Percentiles rank a stretch among this genome's conserved stretches.
Evolutionary conservation across 768 basidiomycete species (phyloP).

Genomic region (Leccinum uliginosum): DNA sequence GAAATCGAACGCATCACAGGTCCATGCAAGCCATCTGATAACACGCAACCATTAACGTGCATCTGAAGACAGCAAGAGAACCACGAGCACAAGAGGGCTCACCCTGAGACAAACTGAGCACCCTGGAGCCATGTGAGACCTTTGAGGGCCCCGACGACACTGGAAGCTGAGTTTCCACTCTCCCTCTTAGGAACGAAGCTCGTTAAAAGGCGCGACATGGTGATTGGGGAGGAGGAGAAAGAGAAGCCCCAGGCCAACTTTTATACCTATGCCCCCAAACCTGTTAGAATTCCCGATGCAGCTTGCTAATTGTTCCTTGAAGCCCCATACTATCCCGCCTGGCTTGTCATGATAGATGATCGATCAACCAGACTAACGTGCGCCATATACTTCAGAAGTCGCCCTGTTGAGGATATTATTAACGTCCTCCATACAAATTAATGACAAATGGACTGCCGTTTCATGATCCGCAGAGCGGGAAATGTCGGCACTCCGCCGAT

Average conservation of each 20-base stretch:
- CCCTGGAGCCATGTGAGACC: conserved; percentile 51
- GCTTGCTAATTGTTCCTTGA: neutral
- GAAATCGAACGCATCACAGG: conserved; percentile 83
- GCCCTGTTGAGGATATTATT: neutral
- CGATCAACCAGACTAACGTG: neutral
- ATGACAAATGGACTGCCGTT: neutral
- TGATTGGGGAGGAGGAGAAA: neutral
- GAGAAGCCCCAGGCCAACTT: neutral
- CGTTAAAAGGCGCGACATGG: conserved; percentile 35
- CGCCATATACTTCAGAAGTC: neutral
- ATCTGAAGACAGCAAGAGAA: neutral
- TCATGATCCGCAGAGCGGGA: neutral
- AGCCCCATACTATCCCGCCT: neutral
- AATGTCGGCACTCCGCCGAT: neutral
- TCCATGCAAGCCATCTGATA: conserved; percentile 80
- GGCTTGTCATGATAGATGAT: neutral
- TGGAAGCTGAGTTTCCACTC: conserved; percentile 29
- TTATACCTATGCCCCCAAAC: conserved; percentile 13
- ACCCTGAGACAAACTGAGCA: conserved; percentile 59
- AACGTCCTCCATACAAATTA: neutral
- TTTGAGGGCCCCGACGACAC: conserved; percentile 41
- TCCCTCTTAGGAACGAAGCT: conserved; percentile 51
- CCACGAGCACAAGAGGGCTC: neutral
- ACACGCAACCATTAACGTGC: neutral
- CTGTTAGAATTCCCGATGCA: neutral